phyloP scores from a whole-genome alignment of 257 asterid genomes.

The Penstemon barbatus region DNA sequence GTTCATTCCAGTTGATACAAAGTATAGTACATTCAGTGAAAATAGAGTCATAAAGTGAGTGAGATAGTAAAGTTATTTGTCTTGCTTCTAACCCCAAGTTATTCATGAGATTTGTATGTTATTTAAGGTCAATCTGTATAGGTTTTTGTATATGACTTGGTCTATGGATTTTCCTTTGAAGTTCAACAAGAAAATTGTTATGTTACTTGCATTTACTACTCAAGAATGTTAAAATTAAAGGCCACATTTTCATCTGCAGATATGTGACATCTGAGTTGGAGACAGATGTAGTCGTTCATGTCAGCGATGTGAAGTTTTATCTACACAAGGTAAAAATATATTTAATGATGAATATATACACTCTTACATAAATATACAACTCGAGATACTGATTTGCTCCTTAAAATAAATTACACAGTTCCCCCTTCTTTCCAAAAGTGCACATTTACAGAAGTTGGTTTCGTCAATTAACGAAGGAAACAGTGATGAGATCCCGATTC shows the following conservation, averaged over 20 bases:
- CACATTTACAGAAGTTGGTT: conserved; percentile 52
- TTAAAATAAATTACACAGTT: conserved; percentile 45
- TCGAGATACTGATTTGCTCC: conserved; percentile 24
- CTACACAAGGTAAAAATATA: conserved; percentile 60
- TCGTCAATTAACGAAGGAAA: conserved; percentile 47
- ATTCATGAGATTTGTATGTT: neutral
- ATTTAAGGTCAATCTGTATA: neutral
- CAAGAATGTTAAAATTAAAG: neutral
- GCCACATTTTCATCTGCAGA: conserved; percentile 37
- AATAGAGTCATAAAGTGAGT: neutral
- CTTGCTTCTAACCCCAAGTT: neutral
- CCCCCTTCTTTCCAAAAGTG: conserved; percentile 70
- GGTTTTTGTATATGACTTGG: neutral
- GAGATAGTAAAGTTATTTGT: neutral
- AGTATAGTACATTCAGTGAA: neutral
- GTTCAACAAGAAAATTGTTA: neutral
- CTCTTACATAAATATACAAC: neutral
- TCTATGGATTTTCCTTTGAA: neutral
- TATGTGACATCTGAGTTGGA: conserved; percentile 66
- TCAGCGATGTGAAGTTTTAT: conserved; percentile 55
- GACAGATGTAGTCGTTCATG: conserved; percentile 50
- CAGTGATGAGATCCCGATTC: conserved; percentile 47
- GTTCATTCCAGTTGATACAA: too few species aligned
- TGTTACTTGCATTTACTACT: neutral
- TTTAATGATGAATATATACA: neutral